Conservation (phyloP, 2,329 filamentous ascomycete species). For the Coniochaeta prunicola region DNA sequence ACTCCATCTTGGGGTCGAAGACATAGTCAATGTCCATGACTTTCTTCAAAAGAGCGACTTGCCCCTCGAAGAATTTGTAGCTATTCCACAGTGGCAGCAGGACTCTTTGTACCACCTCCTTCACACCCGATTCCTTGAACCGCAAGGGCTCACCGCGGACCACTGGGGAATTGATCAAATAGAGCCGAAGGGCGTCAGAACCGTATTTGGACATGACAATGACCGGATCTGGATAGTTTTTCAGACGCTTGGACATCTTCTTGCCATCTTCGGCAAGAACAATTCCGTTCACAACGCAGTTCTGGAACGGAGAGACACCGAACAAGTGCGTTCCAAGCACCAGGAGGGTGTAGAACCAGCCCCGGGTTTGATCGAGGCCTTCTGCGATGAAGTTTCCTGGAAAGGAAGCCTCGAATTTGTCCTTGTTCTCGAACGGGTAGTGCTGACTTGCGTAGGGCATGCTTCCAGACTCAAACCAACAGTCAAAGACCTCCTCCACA, state of each 20-base stretch:
- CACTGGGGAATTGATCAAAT: conserved; percentile 93
- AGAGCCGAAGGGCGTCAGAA: conserved; percentile 87
- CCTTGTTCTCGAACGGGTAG: conserved; percentile 85
- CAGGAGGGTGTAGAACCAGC: conserved; percentile 93
- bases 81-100: conserved; percentile 91
- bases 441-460: conserved; percentile 92
- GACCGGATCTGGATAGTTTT: conserved; percentile 88
- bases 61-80: conserved; percentile 92
- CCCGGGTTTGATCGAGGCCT: conserved; percentile 79
- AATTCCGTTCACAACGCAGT: conserved; percentile 94
- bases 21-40: conserved; percentile 67
- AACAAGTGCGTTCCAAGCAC: conserved; percentile 87
- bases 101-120: conserved; percentile 90
- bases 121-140: conserved; percentile 88
- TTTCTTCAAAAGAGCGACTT: conserved; percentile 82
- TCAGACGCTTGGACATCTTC: conserved; percentile 96
- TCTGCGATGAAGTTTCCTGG: conserved; percentile 94
- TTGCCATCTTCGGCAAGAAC: conserved; percentile 92
- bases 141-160: conserved; percentile 84
- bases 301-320: conserved; percentile 79
- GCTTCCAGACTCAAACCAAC: conserved; percentile 89
- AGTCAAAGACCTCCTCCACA: conserved; percentile 87
- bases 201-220: conserved; percentile 83
- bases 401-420: conserved; percentile 72
- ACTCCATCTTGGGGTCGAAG: conserved; percentile 70